Base-by-base conservation (phyloP, 441 rosid genomes). In the Theobroma grandiflorum region DNA sequence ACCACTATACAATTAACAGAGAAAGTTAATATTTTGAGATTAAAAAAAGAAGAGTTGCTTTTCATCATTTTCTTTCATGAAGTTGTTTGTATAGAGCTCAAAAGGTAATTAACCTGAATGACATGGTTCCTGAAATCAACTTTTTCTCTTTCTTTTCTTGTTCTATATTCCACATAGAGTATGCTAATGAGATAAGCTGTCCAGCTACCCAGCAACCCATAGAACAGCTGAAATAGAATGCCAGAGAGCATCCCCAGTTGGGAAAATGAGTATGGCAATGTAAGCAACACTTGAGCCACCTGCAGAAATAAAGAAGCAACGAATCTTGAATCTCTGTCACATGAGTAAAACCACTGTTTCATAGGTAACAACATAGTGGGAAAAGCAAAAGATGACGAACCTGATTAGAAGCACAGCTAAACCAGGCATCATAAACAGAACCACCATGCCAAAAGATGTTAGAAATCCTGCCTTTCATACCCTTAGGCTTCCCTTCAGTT, bases 61-160 rank as follows among this genome's bases (percentile, higher is more conserved):
- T 26, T 77, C 15, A 38, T 4, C 55, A 16, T 42, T 76, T 64
- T 69, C 31, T 20, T 37, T 47, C 31, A n/a, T 14, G 26, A 47
- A 26, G 79, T n/a, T 72, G 38, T 4, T 72, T 18, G n/a, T 53
- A 4, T 4, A 8, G 15, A 16, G 31, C 3, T 53, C 14, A 43
- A 33, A 1, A n/a, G 20, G 12, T 14, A 33, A 18, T 3, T 18
- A 20, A 90, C 95, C 91, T 92, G 96, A 79, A 92, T 92, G 80
- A 92, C 96, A 80, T 92, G 96, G 89, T 90, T 92, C 59, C 96
- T 88, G 91, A 92, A 92, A 89, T 92, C 93, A 55, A 86, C 93
- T 84, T 92, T 92, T 75, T 92, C 94, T 85, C 94, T 84, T 78
- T 92, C 92, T 76, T 90, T 90, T 77, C 96, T 86, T 37, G 96